These are phyloP conservation scores for Glebionis coronaria DNA, from an alignment of 129 eudicot genomes.

Conservation along the genomic window DNA sequence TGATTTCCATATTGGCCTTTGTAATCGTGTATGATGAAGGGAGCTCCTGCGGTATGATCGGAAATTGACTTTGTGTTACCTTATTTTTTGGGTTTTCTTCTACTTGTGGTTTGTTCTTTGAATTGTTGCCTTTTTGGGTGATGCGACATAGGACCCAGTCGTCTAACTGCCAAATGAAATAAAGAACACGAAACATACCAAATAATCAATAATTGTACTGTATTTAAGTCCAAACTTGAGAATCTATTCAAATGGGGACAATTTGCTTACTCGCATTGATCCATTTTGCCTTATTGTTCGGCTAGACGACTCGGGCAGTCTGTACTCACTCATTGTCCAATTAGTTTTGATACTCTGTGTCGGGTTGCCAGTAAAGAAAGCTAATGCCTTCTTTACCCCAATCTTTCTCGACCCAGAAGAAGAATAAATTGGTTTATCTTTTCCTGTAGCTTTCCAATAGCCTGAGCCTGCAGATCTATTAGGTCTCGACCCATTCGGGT, in stretches of 20 bases:
- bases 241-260: background rate
- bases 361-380: constrained; percentile 51
- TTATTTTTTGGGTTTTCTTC: constrained; percentile 31
- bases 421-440: constrained; percentile 50
- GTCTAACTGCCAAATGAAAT: constrained; percentile 47
- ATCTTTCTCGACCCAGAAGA: constrained; percentile 48
- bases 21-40: constrained; percentile 41
- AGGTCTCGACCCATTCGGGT: constrained; percentile 66
- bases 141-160: constrained; percentile 76
- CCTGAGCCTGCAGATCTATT: constrained; percentile 58
- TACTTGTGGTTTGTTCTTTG: constrained; percentile 47
- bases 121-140: constrained; percentile 72
- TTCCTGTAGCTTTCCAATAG: constrained; percentile 72
- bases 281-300: constrained; percentile 42
- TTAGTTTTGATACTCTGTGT: constrained; percentile 50
- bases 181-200: background rate
- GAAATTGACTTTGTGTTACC: constrained; percentile 14
- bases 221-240: background rate
- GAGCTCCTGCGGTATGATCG: constrained; percentile 36
- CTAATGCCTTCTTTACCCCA: constrained; percentile 58
- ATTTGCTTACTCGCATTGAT: constrained; percentile 60
- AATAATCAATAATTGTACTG: background rate
- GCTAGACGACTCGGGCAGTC: constrained; percentile 46
- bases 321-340: constrained; percentile 75
- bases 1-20: constrained; percentile 25